These are phyloP conservation scores for Fomitiporia mediterranea DNA, from an alignment of 1,284 basidiomycete species.

Conservation along the genomic window DNA sequence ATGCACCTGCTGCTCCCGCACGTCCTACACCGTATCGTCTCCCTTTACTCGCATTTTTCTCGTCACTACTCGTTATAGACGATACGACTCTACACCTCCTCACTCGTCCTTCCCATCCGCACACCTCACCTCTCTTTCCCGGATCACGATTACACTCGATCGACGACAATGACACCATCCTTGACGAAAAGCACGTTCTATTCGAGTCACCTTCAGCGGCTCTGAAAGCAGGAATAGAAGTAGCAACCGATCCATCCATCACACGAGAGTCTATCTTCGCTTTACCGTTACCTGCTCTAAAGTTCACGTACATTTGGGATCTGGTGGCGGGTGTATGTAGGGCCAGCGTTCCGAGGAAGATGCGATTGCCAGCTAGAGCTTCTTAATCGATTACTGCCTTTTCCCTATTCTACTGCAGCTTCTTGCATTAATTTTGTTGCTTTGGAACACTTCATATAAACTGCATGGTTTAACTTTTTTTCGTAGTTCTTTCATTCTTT, in stretches of 20 bases:
- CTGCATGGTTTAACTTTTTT: not conserved
- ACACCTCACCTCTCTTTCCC: conserved; percentile 32
- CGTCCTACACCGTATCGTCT: too few relatives aligned
- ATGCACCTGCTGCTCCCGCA: not conserved
- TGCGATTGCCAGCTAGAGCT: not conserved
- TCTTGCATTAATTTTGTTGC: too few relatives aligned
- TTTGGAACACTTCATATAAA: not conserved
- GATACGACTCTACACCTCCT: conserved; percentile 33
- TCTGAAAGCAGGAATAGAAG: conserved; percentile 8
- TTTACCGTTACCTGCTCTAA: conserved; percentile 3
- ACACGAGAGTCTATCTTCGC: conserved; percentile 10
- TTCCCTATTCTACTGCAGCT: too few relatives aligned
- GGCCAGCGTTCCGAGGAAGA: conserved; percentile 3
- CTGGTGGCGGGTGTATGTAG: conserved; percentile 14
- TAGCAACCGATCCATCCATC: conserved; percentile 2
- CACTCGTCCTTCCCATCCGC: conserved; percentile 25
- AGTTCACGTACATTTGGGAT: conserved; percentile 11
- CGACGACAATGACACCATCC: not conserved
- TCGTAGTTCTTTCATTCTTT: not conserved
- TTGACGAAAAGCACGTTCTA: conserved; percentile 7
- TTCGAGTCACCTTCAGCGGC: not conserved
- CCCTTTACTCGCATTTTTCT: conserved; percentile 32
- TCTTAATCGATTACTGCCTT: not conserved
- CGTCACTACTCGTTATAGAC: conserved; percentile 32
- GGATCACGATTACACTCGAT: conserved; percentile 20